A percentile compares a stretch with the other conserved stretches of the same genome.
Conservation (phyloP, 345 rosid species). For the Melastoma malabathricum region DNA sequence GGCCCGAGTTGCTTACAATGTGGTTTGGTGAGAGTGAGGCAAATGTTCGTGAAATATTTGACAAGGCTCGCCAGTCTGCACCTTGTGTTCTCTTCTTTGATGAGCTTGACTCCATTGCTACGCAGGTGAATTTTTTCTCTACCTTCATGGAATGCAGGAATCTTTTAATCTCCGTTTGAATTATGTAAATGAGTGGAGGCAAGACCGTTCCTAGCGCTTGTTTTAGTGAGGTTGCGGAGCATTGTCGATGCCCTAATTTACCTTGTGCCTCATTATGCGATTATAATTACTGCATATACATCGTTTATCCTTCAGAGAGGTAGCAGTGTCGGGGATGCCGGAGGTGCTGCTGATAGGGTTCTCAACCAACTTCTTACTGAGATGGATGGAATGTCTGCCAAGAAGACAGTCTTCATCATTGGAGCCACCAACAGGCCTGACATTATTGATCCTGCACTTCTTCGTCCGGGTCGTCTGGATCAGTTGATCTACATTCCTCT, state of each 20-base stretch:
- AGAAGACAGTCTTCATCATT: constrained; percentile 85
- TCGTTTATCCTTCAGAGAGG: constrained; percentile 45
- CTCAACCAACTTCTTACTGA: constrained; percentile 87
- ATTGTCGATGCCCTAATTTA: not conserved
- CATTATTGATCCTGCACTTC: constrained; percentile 82
- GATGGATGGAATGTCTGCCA: constrained; percentile 96
- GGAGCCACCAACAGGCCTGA: constrained; percentile 96
- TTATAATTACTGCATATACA: too few species aligned
- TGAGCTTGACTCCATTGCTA: constrained; percentile 92
- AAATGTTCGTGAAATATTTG: constrained; percentile 86
- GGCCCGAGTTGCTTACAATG: constrained; percentile 92
- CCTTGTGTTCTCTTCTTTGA: constrained; percentile 93
- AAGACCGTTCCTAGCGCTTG: too few species aligned
- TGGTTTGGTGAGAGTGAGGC: constrained; percentile 99
- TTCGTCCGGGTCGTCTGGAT: constrained; percentile 87
- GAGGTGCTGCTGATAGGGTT: constrained; percentile 95
- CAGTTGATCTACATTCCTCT: constrained; percentile 89
- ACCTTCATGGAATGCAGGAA: not conserved
- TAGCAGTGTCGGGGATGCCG: constrained; percentile 74
- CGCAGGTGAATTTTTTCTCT: constrained; percentile 37
- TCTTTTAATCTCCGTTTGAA: too few species aligned
- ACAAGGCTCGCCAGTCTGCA: constrained; percentile 91
- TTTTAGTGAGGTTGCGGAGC: not conserved
- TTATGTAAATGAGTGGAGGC: too few species aligned
- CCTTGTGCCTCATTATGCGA: not conserved